Evolutionary conservation across 2,329 filamentous ascomycete species (phyloP).

Genomic region (Neospermospora avenae): DNA sequence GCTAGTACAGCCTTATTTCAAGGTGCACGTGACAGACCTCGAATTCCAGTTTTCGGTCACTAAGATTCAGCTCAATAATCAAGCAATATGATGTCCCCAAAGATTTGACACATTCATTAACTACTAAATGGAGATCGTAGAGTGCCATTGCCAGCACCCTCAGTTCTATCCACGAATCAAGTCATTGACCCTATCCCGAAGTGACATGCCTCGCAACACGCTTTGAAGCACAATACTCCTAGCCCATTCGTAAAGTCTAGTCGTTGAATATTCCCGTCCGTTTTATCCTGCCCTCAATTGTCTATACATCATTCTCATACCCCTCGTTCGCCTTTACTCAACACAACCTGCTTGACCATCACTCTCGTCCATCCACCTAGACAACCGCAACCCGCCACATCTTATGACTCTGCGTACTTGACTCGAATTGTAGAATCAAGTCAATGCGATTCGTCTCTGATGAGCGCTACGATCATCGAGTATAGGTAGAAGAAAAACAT

Average conservation of each 20-base stretch:
- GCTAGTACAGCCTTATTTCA: slow-evolving; percentile 2
- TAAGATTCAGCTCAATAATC: not conserved
- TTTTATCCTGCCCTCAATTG: slow-evolving; percentile 24
- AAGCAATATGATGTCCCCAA: not conserved
- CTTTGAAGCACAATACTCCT: slow-evolving; percentile 24
- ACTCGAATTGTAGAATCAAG: slow-evolving; percentile 26
- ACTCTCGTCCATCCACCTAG: slow-evolving; percentile 1
- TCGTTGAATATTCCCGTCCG: slow-evolving; percentile 25
- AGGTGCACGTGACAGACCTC: not conserved
- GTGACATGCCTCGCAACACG: slow-evolving; percentile 18
- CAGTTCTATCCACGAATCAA: slow-evolving; percentile 29
- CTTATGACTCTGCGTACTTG: slow-evolving; percentile 26
- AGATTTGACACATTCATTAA: slow-evolving; percentile 4
- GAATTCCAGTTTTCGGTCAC: not conserved
- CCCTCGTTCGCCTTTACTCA: slow-evolving; percentile 3
- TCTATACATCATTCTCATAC: slow-evolving; percentile 5
- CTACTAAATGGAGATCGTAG: slow-evolving; percentile 9
- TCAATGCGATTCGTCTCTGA: slow-evolving; percentile 90
- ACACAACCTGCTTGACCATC: slow-evolving; percentile 2
- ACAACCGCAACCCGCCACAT: slow-evolving; percentile 6
- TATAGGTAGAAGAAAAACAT: slow-evolving; percentile 99
- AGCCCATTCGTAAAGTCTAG: slow-evolving; percentile 24
- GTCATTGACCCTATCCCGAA: slow-evolving; percentile 17
- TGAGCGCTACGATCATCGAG: slow-evolving; percentile 62
- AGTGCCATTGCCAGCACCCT: slow-evolving; percentile 23